phyloP scores from a whole-genome alignment of 2,329 filamentous ascomycete species.

The Cladosporium sp. region DNA sequence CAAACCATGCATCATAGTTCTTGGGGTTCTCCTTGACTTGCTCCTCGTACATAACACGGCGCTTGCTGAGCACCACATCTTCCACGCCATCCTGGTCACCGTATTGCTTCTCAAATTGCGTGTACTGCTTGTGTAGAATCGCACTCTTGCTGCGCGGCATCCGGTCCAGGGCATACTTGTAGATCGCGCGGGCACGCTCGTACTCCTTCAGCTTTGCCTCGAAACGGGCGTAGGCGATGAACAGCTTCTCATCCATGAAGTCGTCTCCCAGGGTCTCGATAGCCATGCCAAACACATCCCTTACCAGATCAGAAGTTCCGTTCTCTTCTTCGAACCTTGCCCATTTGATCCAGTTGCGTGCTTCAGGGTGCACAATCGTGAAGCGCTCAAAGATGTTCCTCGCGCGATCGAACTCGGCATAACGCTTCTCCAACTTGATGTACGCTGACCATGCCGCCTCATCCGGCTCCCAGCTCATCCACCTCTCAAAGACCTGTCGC shows the following conservation, averaged over 20 bases:
- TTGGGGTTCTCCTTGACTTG: slow-evolving; percentile 91
- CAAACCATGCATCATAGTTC: slow-evolving; percentile 97
- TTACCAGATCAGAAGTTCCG: slow-evolving; percentile 85
- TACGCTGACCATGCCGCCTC: slow-evolving; percentile 95
- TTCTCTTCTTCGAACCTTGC: slow-evolving; percentile 95
- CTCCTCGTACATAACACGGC: slow-evolving; percentile 90
- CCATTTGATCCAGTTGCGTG: slow-evolving; percentile 99
- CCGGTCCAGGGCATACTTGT: slow-evolving; percentile 93
- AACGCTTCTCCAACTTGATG: slow-evolving; percentile 95
- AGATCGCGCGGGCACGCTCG: slow-evolving; percentile 89
- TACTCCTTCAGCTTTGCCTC: slow-evolving; percentile 95
- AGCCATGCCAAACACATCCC: slow-evolving; percentile 86
- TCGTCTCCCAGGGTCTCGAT: slow-evolving; percentile 90
- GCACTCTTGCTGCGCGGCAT: slow-evolving; percentile 85
- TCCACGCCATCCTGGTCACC: slow-evolving; percentile 92
- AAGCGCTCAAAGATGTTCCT: slow-evolving; percentile 87
- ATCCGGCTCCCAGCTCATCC: slow-evolving; percentile 98
- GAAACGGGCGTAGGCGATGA: slow-evolving; percentile 93
- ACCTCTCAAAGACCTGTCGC: slow-evolving; percentile 91
- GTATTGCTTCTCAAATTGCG: slow-evolving; percentile 97
- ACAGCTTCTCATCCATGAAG: slow-evolving; percentile 93
- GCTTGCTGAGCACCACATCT: slow-evolving; percentile 92
- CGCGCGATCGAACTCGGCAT: slow-evolving; percentile 88
- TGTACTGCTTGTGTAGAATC: slow-evolving; percentile 88
- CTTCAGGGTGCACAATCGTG: slow-evolving; percentile 89